phyloP scores from a whole-genome alignment of 1,284 basidiomycete species.

The Polyporus tsugae region DNA sequence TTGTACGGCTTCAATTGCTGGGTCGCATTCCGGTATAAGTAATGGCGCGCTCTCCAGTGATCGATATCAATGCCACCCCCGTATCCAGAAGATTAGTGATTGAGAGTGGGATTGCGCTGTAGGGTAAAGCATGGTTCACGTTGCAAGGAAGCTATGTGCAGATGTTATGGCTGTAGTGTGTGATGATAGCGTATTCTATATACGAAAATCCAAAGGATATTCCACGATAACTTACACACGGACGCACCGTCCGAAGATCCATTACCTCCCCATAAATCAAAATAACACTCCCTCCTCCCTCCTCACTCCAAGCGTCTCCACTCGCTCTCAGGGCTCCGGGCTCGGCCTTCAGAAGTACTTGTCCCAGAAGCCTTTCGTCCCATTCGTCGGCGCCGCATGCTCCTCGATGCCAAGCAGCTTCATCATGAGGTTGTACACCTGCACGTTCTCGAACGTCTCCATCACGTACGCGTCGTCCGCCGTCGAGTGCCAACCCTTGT shows the following conservation, averaged over 20 bases:
- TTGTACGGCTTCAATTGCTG: too few relatives aligned
- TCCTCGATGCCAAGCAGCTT: constrained; percentile 74
- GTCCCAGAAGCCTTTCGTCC: constrained; percentile 84
- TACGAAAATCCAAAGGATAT: background rate
- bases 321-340: too few relatives aligned
- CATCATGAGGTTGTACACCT: constrained; percentile 86
- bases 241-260: background rate
- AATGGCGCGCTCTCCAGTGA: too few relatives aligned
- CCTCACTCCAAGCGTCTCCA: too few relatives aligned
- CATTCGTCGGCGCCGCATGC: constrained; percentile 73
- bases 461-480: constrained; percentile 74
- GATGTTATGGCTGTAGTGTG: background rate
- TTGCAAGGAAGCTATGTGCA: background rate
- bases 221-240: background rate
- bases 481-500: constrained; percentile 73
- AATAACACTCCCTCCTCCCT: too few relatives aligned
- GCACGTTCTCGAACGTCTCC: constrained; percentile 83
- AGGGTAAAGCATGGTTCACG: background rate
- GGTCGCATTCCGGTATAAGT: too few relatives aligned
- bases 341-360: constrained; percentile 59
- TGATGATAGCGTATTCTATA: background rate
- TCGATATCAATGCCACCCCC: too few relatives aligned
- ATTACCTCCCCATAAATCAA: background rate
- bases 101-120: background rate
- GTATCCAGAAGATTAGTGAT: too few relatives aligned